These are phyloP conservation scores for Populus hybrid DNA, from an alignment of 441 rosid species.

Conservation along the genomic window DNA sequence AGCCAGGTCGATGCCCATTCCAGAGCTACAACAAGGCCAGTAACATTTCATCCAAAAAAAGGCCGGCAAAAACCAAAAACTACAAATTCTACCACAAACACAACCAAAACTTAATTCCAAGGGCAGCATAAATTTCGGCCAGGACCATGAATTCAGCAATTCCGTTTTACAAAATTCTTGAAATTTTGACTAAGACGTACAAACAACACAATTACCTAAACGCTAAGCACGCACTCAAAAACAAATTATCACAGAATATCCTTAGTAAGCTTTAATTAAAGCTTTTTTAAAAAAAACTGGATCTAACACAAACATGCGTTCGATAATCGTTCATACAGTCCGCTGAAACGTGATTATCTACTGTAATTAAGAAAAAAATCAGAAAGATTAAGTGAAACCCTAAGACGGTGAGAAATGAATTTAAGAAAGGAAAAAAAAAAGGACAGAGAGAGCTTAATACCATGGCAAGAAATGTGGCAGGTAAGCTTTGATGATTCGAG, in stretches of 20 bases:
- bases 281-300: not conserved
- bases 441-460: not conserved
- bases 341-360: not conserved
- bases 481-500: not conserved
- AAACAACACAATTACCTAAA: not conserved
- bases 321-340: not conserved
- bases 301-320: not conserved
- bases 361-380: not conserved
- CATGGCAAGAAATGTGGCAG: conserved; percentile 8
- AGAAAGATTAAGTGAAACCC: not conserved
- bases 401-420: not conserved
- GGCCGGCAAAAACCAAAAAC: not conserved
- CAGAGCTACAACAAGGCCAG: not conserved
- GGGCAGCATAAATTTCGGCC: not conserved
- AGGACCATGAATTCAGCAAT: not conserved
- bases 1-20: not conserved
- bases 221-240: not conserved
- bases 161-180: not conserved
- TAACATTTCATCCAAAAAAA: not conserved
- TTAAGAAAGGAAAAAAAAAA: not conserved
- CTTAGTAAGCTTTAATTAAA: not conserved
- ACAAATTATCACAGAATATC: not conserved
- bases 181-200: too few species aligned
- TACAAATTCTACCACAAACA: not conserved
- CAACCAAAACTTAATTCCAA: not conserved